phyloP scores from a whole-genome alignment of 495 filamentous ascomycete species.

The Parmelia sp. region DNA sequence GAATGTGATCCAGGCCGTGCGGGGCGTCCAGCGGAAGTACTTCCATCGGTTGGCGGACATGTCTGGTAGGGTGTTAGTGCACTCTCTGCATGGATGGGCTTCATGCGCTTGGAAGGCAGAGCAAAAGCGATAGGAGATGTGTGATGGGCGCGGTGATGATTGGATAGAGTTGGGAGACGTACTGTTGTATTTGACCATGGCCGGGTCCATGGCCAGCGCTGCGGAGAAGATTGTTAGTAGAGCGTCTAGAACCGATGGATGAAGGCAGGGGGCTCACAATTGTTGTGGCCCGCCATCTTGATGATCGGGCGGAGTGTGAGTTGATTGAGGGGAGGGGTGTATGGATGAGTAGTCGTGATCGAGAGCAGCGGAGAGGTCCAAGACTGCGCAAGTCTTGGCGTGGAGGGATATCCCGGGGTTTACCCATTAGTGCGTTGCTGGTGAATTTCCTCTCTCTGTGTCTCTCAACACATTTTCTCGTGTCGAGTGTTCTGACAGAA shows the following conservation, averaged over 20 bases:
- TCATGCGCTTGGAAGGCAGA: background rate
- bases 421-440: background rate
- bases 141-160: background rate
- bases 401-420: background rate
- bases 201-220: constrained; percentile 68
- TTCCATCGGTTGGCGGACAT: constrained; percentile 82
- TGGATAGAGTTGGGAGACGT: constrained; percentile 34
- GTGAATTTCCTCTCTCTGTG: background rate
- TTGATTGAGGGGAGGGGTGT: background rate
- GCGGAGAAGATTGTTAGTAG: constrained; percentile 19
- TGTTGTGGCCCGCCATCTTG: constrained; percentile 32
- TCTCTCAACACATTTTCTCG: no score
- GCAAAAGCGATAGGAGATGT: background rate
- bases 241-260: background rate
- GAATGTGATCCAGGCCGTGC: constrained; percentile 72
- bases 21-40: constrained; percentile 87
- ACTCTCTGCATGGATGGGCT: no score
- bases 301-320: background rate
- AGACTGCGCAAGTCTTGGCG: background rate
- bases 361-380: background rate
- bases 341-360: background rate
- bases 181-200: constrained; percentile 70
- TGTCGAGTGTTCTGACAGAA: no score
- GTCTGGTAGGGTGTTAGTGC: constrained; percentile 45
- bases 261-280: background rate